These are phyloP conservation scores for Citrus inodora DNA, from an alignment of 345 rosid genomes.

Conservation along the genomic window DNA sequence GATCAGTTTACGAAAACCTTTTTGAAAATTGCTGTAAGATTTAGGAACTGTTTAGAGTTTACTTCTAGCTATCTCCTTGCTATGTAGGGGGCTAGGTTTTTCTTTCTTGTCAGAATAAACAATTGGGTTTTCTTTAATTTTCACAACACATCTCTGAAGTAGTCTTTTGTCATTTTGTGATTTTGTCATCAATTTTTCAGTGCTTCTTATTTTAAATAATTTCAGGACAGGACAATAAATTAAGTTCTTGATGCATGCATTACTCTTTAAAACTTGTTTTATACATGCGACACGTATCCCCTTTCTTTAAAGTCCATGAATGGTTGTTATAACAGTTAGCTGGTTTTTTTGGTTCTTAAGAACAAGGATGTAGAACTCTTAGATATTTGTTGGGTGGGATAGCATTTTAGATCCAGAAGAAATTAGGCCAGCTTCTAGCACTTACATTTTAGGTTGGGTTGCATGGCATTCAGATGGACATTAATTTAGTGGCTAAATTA, in stretches of 20 bases:
- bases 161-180: neutral
- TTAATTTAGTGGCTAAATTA: neutral
- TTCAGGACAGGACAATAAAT: neutral
- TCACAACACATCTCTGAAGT: neutral
- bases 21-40: neutral
- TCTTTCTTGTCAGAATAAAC: neutral
- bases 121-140: neutral
- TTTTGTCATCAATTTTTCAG: neutral
- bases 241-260: neutral
- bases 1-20: neutral
- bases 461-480: neutral
- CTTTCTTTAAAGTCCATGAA: neutral
- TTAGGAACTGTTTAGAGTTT: neutral
- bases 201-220: neutral
- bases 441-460: neutral
- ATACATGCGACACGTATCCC: neutral
- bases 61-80: neutral
- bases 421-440: neutral
- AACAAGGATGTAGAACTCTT: neutral
- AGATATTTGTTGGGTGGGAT: neutral
- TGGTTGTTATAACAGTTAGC: neutral
- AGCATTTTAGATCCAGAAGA: neutral
- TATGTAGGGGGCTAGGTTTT: neutral
- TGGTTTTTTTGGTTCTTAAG: neutral
- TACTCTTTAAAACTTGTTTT: neutral